Evolutionary conservation across 1,284 basidiomycete species (phyloP).

Genomic region (Sanghuangporus baumii): DNA sequence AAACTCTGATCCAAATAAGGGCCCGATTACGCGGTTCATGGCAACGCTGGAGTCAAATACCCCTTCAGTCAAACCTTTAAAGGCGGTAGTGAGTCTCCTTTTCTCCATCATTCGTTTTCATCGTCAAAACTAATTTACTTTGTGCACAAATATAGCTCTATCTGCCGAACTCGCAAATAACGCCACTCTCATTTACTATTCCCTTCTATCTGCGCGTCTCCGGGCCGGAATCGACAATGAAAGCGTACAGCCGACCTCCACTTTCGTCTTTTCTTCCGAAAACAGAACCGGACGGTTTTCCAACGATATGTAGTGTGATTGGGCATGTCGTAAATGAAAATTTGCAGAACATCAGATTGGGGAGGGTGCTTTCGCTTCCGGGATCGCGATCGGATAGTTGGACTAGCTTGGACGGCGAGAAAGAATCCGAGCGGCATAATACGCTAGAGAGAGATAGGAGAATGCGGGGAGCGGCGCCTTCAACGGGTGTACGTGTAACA

Average conservation of each 20-base stretch:
- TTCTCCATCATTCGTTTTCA: not conserved
- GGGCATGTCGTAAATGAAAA: constrained; percentile 7
- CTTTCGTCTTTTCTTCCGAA: constrained; percentile 16
- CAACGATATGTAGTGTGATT: constrained; percentile 1
- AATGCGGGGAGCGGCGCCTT: not conserved
- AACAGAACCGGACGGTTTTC: constrained; percentile 2
- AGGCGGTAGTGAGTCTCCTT: constrained; percentile 5
- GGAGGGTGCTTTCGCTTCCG: not conserved
- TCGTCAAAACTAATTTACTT: not conserved
- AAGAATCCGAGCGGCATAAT: not conserved
- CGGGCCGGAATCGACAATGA: constrained; percentile 6
- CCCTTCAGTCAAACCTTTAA: constrained; percentile 6
- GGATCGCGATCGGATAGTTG: not conserved
- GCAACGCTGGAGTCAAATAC: constrained; percentile 1
- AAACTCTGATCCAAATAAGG: not conserved
- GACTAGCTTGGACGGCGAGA: not conserved
- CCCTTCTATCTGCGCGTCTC: constrained; percentile 14
- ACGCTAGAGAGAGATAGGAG: not conserved
- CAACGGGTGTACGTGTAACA: constrained; percentile 1
- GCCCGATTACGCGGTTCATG: constrained; percentile 7
- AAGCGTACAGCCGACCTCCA: not conserved
- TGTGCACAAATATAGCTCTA: constrained; percentile 7
- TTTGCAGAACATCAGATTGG: not conserved
- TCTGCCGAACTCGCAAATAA: constrained; percentile 16
- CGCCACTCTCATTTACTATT: constrained; percentile 4